A percentile compares a stretch with the other conserved stretches of the same genome.
Evolutionary conservation across 768 basidiomycete genomes (phyloP).

Genomic region (Butyriboletus loyo): DNA sequence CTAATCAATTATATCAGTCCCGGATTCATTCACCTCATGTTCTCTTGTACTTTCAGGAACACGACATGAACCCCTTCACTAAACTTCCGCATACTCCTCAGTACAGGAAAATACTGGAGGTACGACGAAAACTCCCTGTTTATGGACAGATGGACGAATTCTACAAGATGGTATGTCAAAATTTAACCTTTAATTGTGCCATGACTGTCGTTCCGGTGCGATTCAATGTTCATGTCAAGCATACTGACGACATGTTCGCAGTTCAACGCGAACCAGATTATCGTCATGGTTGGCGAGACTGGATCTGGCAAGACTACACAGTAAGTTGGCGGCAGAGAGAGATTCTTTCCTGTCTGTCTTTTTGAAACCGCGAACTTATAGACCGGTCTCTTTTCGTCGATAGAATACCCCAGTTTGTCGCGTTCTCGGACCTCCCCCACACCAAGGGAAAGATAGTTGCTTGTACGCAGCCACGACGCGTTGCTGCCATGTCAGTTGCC

Average conservation of each 20-base stretch:
- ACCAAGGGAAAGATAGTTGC: constrained; percentile 88
- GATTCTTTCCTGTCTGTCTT: constrained; percentile 17
- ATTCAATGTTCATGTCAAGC: background rate
- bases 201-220: background rate
- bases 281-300: constrained; percentile 91
- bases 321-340: constrained; percentile 45
- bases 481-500: constrained; percentile 97
- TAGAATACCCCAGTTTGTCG: constrained; percentile 96
- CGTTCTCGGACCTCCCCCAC: constrained; percentile 90
- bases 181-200: background rate
- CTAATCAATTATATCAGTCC: background rate
- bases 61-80: constrained; percentile 87
- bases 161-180: constrained; percentile 70
- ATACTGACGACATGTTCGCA: constrained; percentile 5
- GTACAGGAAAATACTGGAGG: constrained; percentile 84
- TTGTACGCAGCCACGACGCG: constrained; percentile 94
- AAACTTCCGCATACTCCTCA: constrained; percentile 68
- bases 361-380: constrained; percentile 24
- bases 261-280: constrained; percentile 62
- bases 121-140: constrained; percentile 87
- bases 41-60: constrained; percentile 46
- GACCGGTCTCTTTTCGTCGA: constrained; percentile 28
- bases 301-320: constrained; percentile 97
- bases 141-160: constrained; percentile 93
- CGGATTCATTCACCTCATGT: background rate